Evolutionary conservation across 2,329 filamentous ascomycete species (phyloP).

Genomic region (Hymenoscyphus infarciens): DNA sequence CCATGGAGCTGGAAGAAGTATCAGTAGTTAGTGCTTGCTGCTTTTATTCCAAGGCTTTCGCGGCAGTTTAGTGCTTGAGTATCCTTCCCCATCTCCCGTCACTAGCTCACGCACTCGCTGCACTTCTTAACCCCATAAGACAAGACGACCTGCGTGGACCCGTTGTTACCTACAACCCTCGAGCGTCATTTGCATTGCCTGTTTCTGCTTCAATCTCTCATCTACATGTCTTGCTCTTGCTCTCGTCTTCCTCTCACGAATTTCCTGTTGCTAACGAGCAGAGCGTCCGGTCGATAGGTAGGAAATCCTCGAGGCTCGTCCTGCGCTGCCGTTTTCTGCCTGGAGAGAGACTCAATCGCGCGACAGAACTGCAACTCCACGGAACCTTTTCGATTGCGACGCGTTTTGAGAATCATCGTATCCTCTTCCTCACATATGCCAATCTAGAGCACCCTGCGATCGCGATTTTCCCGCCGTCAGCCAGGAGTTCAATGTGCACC

Average conservation of each 20-base stretch:
- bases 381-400: constrained; percentile 25
- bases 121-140: background rate
- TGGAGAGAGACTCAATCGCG: constrained; percentile 12
- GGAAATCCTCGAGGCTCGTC: constrained; percentile 12
- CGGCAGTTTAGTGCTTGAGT: background rate
- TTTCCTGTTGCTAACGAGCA: constrained; percentile 13
- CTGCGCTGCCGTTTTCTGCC: constrained; percentile 11
- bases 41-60: background rate
- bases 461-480: constrained; percentile 13
- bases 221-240: constrained; percentile 2
- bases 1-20: background rate
- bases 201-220: background rate
- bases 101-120: background rate
- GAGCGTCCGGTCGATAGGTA: constrained; percentile 5
- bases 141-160: too few relatives aligned
- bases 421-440: constrained; percentile 2
- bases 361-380: constrained; percentile 22
- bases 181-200: background rate
- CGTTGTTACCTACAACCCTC: too few relatives aligned
- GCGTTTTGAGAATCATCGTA: constrained; percentile 18
- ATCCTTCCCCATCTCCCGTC: background rate
- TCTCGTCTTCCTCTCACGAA: constrained; percentile 19
- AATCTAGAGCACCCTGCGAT: constrained; percentile 13
- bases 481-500: constrained; percentile 13
- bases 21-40: background rate